These are phyloP conservation scores for Gossypium herbaceum DNA, from an alignment of 345 rosid species.

Conservation along the genomic window DNA sequence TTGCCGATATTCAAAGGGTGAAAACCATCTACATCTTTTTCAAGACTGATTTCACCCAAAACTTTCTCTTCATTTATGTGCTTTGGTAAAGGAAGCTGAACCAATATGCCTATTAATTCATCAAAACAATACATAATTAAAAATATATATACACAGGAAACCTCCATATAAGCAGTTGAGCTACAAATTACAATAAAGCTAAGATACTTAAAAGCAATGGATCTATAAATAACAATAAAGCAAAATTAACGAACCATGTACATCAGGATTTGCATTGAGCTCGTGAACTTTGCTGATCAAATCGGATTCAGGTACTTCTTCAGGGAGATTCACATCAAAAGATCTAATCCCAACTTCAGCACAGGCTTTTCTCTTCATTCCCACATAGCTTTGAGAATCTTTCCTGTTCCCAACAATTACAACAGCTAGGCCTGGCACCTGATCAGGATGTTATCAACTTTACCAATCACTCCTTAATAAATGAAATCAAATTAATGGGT, in stretches of 20 bases:
- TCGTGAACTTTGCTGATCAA: constrained; percentile 80
- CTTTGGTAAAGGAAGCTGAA: constrained; percentile 86
- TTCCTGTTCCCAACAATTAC: constrained; percentile 77
- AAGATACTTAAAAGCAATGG: neutral
- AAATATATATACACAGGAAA: neutral
- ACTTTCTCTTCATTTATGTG: constrained; percentile 86
- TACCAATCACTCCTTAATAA: neutral
- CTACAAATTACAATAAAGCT: neutral
- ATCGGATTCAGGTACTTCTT: constrained; percentile 65
- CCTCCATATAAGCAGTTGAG: neutral
- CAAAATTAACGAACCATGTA: constrained; percentile 54
- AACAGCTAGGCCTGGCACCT: constrained; percentile 93
- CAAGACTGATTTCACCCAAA: constrained; percentile 65
- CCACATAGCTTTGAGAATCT: constrained; percentile 88
- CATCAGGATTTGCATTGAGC: constrained; percentile 67
- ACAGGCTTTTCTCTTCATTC: constrained; percentile 86
- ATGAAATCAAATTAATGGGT: neutral
- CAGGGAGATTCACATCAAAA: constrained; percentile 66
- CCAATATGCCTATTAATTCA: constrained; percentile 64
- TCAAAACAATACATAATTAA: neutral
- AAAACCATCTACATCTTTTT: constrained; percentile 93
- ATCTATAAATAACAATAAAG: neutral
- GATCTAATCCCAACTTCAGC: constrained; percentile 91
- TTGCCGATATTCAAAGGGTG: constrained; percentile 93
- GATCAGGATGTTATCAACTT: constrained; percentile 8